Percentiles rank a stretch among this genome's conserved stretches.
Evolutionary conservation across 2,329 filamentous ascomycete species (phyloP).

Genomic region (Pseudogymnoascus sp.): DNA sequence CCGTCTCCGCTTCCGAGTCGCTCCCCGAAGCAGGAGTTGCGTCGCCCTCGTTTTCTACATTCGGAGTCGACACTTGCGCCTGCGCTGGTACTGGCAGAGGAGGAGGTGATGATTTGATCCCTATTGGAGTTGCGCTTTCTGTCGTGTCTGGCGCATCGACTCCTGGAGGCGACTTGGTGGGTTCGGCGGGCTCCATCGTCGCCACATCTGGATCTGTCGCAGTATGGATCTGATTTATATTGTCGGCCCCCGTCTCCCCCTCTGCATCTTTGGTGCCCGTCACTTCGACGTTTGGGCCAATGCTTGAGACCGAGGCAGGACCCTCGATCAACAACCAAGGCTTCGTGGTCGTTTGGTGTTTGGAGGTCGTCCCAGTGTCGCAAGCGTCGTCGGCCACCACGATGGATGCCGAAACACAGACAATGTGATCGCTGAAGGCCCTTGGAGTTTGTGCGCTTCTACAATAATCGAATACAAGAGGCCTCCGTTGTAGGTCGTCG

Average conservation of each 20-base stretch:
- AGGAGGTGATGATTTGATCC: constrained; percentile 27
- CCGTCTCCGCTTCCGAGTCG: constrained; percentile 66
- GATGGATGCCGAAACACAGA: constrained; percentile 8
- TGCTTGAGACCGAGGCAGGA: constrained; percentile 7
- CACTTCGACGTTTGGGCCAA: constrained; percentile 10
- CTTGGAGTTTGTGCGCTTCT: constrained; percentile 4
- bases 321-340: constrained; percentile 8
- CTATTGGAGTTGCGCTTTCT: constrained; percentile 20
- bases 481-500: constrained; percentile 7
- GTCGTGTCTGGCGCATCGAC: constrained; percentile 18
- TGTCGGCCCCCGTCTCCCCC: constrained; percentile 24
- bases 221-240: constrained; percentile 28
- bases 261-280: constrained; percentile 23
- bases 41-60: constrained; percentile 15
- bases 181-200: constrained; percentile 3
- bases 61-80: not conserved
- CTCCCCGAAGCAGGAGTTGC: constrained; percentile 38
- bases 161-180: constrained; percentile 6
- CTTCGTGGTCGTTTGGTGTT: constrained; percentile 4
- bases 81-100: constrained; percentile 13
- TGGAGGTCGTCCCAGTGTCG: not conserved
- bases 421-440: not conserved
- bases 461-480: not conserved
- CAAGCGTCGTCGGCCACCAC: constrained; percentile 4
- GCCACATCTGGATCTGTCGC: constrained; percentile 17